Conservation (phyloP, 768 basidiomycete species). For the Russula ochroleuca region DNA sequence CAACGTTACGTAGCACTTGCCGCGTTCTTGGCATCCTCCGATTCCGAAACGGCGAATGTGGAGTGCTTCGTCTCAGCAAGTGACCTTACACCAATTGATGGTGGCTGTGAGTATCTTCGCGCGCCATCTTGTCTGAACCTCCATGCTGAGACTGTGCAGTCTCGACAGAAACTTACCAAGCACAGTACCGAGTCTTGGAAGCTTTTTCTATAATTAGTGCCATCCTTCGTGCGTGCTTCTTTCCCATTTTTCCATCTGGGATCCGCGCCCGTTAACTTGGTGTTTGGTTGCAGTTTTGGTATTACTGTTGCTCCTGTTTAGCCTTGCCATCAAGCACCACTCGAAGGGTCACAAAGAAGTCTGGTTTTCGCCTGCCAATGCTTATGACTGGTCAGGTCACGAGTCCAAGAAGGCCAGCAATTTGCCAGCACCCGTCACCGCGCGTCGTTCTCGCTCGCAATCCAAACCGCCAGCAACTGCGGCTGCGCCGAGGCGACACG, state of each 20-base stretch:
- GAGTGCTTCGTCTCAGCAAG: conserved; percentile 67
- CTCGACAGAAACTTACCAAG: conserved; percentile 80
- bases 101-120: conserved; percentile 55
- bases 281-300: conserved; percentile 41
- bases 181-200: conserved; percentile 82
- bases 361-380: conserved; percentile 68
- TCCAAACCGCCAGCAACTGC: conserved; percentile 3
- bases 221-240: conserved; percentile 50
- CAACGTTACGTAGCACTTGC: conserved; percentile 55
- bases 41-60: conserved; percentile 73
- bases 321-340: conserved; percentile 43
- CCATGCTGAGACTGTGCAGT: conserved; percentile 41
- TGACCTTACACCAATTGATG: conserved; percentile 49
- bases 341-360: conserved; percentile 45
- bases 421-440: conserved; percentile 42
- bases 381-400: conserved; percentile 63
- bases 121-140: not conserved
- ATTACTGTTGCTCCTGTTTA: conserved; percentile 45
- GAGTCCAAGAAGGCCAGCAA: conserved; percentile 34
- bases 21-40: conserved; percentile 66
- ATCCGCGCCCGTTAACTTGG: conserved; percentile 16
- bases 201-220: conserved; percentile 78
- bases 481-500: conserved; percentile 18
- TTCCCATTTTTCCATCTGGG: conserved; percentile 7
- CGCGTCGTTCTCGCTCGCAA: conserved; percentile 28